Base-by-base conservation (phyloP, 345 rosid genomes). In the Acer saccharum region DNA sequence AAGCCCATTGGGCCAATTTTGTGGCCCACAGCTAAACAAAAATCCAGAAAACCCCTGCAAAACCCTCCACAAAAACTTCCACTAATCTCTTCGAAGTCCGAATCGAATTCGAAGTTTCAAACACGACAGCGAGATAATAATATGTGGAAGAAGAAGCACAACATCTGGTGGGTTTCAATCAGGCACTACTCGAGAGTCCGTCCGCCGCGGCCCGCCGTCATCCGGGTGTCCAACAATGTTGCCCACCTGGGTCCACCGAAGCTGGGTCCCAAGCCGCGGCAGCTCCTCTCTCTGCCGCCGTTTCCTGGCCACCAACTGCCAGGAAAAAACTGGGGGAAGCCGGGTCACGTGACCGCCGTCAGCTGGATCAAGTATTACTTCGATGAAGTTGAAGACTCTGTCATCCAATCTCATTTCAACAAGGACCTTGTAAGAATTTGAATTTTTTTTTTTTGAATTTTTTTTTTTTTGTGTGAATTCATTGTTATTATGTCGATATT, bases 361-460 rank as follows among this genome's bases (percentile, higher is more conserved):
- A 93, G 88, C 71, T 95, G 99, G 99, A 81, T 92, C 61, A 93
- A 90, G 77, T 90, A 95, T 65, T 93, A 92, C 83, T 92, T 95
- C 25, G 84, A 87, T 72, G 95, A 94, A 50, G 84, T 88, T 73
- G 41, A 72, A 39, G 91, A 92, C 69, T 83, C 87, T 20, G 83
- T 82, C 60, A 84, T 95, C 11, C 95, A 90, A 67, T 80, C 91
- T 54, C 99, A 89, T 81, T 95, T 92, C 87, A 93, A 86, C 83
- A 93, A 90, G 85, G 98, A 92, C 81, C 95, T 92, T 69, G 98
- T 93, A 75, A 85, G 92, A 84, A 35, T 74, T 18, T 29, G 52
- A n/a, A n/a, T n/a, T n/a, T n/a, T 71, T 6, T 20, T 35, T n/a
- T 27, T 66, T 43, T 64, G 1, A 11, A 60, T 71, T 4, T 20